A percentile compares a stretch with the other conserved stretches of the same genome.
These are phyloP conservation scores for Thalassiosira profunda DNA, from an alignment of 108 stramenopile species.

Conservation along the genomic window DNA sequence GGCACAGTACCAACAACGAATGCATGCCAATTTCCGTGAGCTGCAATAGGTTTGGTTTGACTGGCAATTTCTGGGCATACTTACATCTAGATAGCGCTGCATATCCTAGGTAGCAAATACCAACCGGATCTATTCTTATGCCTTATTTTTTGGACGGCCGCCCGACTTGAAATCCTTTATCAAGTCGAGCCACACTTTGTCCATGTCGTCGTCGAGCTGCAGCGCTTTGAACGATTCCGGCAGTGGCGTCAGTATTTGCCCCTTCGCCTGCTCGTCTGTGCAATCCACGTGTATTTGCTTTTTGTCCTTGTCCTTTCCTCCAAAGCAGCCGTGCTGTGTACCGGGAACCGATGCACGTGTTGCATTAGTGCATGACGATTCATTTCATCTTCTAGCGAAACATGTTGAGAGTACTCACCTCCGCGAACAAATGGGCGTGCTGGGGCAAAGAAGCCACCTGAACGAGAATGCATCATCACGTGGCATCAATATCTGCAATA, in stretches of 20 bases:
- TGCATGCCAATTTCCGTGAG: too few species aligned
- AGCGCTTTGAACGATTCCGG: conserved; percentile 41
- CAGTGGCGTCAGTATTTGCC: conserved; percentile 21
- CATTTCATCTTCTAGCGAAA: neutral
- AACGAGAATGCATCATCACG: too few species aligned
- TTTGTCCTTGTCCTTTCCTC: conserved; percentile 3
- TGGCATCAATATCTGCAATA: too few species aligned
- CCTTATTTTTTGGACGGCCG: too few species aligned
- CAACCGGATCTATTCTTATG: too few species aligned
- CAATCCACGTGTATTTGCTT: conserved; percentile 33
- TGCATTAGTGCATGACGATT: neutral
- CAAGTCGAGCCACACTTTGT: conserved; percentile 37
- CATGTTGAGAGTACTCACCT: conserved; percentile 41
- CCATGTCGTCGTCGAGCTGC: conserved; percentile 33
- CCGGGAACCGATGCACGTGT: neutral
- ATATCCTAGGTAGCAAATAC: too few species aligned
- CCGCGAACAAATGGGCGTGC: conserved; percentile 66
- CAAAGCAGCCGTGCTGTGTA: conserved; percentile 37
- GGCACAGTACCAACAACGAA: too few species aligned
- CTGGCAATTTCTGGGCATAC: too few species aligned
- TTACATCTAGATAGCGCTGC: too few species aligned
- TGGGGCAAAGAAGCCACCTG: conserved; percentile 57
- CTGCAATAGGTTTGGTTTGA: too few species aligned
- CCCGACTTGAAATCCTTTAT: conserved; percentile 34
- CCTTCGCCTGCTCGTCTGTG: conserved; percentile 3